These are phyloP conservation scores for Kondoa malvinella DNA, from an alignment of 768 basidiomycete species.

Conservation along the genomic window DNA sequence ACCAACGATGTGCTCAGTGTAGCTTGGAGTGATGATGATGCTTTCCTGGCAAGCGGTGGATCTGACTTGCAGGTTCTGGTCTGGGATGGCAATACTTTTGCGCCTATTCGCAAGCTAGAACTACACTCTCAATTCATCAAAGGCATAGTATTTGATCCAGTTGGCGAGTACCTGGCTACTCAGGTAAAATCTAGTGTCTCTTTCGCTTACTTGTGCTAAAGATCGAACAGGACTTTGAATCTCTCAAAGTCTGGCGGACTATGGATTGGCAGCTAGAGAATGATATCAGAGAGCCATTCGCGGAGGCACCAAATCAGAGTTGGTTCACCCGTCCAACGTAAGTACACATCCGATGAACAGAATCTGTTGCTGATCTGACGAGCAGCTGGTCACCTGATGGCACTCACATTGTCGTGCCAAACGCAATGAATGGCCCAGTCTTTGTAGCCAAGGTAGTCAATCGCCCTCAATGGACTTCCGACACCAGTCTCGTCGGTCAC, in stretches of 20 bases:
- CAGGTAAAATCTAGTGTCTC: conserved; percentile 28
- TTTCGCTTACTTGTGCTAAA: not conserved
- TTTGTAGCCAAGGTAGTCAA: conserved; percentile 95
- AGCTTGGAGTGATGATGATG: conserved; percentile 84
- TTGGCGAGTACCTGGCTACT: conserved; percentile 93
- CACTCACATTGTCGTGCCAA: conserved; percentile 93
- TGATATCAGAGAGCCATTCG: conserved; percentile 75
- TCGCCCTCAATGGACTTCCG: conserved; percentile 69
- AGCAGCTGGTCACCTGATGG: conserved; percentile 94
- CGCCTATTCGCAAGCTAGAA: conserved; percentile 47
- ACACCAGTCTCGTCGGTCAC: conserved; percentile 88
- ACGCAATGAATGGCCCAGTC: conserved; percentile 92
- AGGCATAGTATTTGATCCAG: conserved; percentile 97
- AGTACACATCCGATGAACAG: not conserved
- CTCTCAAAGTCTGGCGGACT: conserved; percentile 92
- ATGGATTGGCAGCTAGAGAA: conserved; percentile 75
- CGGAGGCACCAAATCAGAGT: conserved; percentile 86
- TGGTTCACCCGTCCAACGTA: conserved; percentile 45
- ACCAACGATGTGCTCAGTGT: conserved; percentile 90
- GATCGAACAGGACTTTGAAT: conserved; percentile 64
- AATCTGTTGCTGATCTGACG: not conserved
- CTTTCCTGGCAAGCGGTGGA: conserved; percentile 82
- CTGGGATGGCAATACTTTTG: conserved; percentile 84
- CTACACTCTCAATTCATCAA: conserved; percentile 93
- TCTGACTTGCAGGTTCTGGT: conserved; percentile 78